Evolutionary conservation across 2,329 filamentous ascomycete species (phyloP).

Genomic region (Calonectria pseudoturangicola): DNA sequence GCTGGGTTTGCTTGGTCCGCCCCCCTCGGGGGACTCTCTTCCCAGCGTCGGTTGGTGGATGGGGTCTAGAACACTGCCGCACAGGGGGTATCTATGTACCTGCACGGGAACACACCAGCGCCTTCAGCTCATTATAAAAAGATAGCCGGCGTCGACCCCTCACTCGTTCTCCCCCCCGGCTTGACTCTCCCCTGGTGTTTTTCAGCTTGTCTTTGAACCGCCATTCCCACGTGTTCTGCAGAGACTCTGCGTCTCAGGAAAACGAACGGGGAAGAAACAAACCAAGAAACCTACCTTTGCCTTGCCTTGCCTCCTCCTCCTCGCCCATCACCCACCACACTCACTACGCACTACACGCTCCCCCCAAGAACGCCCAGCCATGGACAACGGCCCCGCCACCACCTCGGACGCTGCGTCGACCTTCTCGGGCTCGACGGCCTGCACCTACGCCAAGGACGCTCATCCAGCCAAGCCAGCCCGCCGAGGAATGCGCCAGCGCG

Average conservation of each 20-base stretch:
- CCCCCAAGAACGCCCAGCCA: constrained; percentile 13
- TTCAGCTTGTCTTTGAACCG: background rate
- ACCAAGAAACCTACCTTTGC: background rate
- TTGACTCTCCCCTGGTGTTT: constrained; percentile 18
- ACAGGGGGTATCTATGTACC: constrained; percentile 20
- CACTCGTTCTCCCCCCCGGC: constrained; percentile 1
- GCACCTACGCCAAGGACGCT: constrained; percentile 55
- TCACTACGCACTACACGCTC: background rate
- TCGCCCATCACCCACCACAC: background rate
- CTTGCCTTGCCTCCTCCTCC: no score
- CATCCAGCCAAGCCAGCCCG: constrained; percentile 38
- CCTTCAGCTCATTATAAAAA: constrained; percentile 24
- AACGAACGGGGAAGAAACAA: background rate
- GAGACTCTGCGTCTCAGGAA: background rate
- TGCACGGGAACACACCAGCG: constrained; percentile 26
- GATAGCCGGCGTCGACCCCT: constrained; percentile 24
- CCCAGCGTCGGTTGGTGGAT: background rate
- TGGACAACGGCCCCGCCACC: constrained; percentile 50
- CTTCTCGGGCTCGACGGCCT: constrained; percentile 56
- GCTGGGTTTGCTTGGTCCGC: background rate
- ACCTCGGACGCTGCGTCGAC: constrained; percentile 57
- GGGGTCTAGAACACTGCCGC: constrained; percentile 22
- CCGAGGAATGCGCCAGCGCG: constrained; percentile 57
- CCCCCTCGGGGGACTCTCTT: background rate
- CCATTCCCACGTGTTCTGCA: background rate